Base-by-base conservation (phyloP, 495 filamentous ascomycete species). In the Penicillium crystallinum region DNA sequence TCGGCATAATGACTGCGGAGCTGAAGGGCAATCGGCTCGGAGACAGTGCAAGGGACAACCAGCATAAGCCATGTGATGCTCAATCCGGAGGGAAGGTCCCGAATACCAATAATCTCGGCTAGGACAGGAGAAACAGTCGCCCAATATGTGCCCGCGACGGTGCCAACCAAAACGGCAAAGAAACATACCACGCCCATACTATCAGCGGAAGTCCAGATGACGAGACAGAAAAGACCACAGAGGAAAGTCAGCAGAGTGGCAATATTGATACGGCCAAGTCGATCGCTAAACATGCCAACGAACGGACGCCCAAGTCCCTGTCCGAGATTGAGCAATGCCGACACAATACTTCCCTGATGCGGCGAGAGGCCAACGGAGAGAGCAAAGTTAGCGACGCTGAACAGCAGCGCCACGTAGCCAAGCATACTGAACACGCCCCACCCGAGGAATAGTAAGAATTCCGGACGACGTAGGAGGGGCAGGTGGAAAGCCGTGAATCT, bases 61-160 rank as follows among this genome's bases (percentile, higher is more conserved):
- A 93, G 73, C 6, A 79, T 66, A 17, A 93, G 62, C 90, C 90
- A 95, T 17, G 81, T 79, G n/a, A 93, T 81, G 29, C 83, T 86
- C 18, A 93, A 66, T 0, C 81, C 82, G 31, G 85, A 81, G 22
- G 89, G 89, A 2, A 92, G 72, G 39, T 89, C 72, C 57, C 77
- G 73, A 11, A 95, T 59, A 2, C 88, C 88, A 30, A 93, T 82
- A 18, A 93, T 83, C 62, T 95, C 90, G 0, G 86, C 85, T 17
- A 82, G 76, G 11, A 95, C 84, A 0, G 90, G 90, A 3, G 77
- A 84, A 17, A 87, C 71, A 22, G 72, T 71, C 6, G 84, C 81
- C 87, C 87, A 91, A 59, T 87, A 88, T 1, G 81, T 83, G 22
- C 88, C 89, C 6, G 85, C 77, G 11, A 91, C 83, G 14, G 73